Evolutionary conservation across 768 basidiomycete genomes (phyloP).

Genomic region (Megacollybia marginata): DNA sequence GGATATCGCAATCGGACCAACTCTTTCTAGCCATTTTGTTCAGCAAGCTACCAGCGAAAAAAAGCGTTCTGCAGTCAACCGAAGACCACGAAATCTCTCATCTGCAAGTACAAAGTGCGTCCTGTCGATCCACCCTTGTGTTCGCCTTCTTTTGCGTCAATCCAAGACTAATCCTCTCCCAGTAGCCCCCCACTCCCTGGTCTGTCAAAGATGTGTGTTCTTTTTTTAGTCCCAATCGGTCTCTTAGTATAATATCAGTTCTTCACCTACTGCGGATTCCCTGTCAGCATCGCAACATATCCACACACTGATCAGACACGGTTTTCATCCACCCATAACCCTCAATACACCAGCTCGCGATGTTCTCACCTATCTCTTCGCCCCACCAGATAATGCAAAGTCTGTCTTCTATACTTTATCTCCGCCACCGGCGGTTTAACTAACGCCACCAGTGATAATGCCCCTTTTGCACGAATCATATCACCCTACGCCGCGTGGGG

Average conservation of each 20-base stretch:
- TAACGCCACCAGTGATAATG: constrained; percentile 26
- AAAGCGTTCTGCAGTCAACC: constrained; percentile 55
- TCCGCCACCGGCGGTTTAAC: not conserved
- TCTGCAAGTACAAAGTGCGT: constrained; percentile 42
- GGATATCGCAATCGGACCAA: constrained; percentile 2
- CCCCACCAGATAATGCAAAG: constrained; percentile 58
- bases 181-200: constrained; percentile 21
- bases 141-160: constrained; percentile 15
- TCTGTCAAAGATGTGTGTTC: constrained; percentile 32
- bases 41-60: constrained; percentile 84
- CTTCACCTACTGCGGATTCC: constrained; percentile 3
- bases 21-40: constrained; percentile 54
- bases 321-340: constrained; percentile 47
- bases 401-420: constrained; percentile 14
- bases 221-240: constrained; percentile 6
- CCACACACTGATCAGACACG: constrained; percentile 39
- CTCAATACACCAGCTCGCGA: constrained; percentile 55
- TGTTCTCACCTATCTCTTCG: constrained; percentile 65
- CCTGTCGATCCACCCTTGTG: constrained; percentile 1
- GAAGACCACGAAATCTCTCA: constrained; percentile 61
- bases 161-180: constrained; percentile 1
- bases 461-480: constrained; percentile 24
- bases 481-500: constrained; percentile 68
- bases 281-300: constrained; percentile 18
- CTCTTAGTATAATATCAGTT: constrained; percentile 4